Base-by-base conservation (phyloP, 2,329 filamentous ascomycete genomes). In the Didymella lethalis region DNA sequence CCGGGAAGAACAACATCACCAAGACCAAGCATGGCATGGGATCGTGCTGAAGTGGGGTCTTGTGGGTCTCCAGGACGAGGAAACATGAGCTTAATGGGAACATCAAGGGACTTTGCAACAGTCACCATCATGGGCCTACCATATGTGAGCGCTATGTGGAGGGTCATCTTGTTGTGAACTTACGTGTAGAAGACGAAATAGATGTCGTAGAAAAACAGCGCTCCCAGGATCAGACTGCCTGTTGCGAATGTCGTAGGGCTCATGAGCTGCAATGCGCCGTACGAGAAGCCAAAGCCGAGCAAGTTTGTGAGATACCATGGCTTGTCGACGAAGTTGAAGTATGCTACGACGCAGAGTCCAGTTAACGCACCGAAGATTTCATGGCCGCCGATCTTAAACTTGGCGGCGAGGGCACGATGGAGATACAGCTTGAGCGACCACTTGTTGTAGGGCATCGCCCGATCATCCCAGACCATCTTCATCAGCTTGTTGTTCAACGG, bases 1-100 rank as follows among this genome's bases (percentile, higher is more conserved):
- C 94, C 95, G 0, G 94, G 94, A 3, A 99, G 83, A 1, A 97
- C 91, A 57, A 99, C 91, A 72, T 99, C 94, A n/a, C 94, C 94
- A 0, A 98, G 84, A 0, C 94, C 94, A 7, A 99, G 87, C 85
- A 98, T 96, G 52, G 91, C 85, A 66, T 84, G 71, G 26, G 81
- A 75, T 59, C 68, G 67, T 38, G 76, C 69, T 4, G 74, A 73
- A 7, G 79, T 72, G 12, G 79, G 79, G n/a, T 80, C 77, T 7
- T 76, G 75, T n/a, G 81, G 75, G 32, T 77, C 73, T 3, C 81
- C 75, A 7, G 89, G 88, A n/a, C 85, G 84, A 1, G 90, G 88
- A 63, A 97, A 96, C 5, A 95, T 84, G 7, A 99, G 85, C 75
- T 97, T 98, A 75, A 97, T 95, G 0, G 94, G 95, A 0, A 94